Conservation (phyloP, 2,329 filamentous ascomycete genomes). For the Penicillium sclerotiorum region DNA sequence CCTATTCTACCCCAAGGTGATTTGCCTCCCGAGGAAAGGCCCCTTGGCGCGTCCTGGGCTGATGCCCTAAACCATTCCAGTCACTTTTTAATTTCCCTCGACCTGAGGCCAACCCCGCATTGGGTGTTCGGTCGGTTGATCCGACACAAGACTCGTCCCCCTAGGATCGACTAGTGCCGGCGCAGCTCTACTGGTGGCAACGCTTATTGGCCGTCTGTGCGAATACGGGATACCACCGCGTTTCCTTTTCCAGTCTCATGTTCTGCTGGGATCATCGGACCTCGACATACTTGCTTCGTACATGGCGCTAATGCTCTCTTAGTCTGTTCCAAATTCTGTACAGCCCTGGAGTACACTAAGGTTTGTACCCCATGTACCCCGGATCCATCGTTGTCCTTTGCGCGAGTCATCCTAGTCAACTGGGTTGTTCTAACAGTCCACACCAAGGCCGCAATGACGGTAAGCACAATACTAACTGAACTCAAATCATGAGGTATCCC, state of each 20-base stretch:
- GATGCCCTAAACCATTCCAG: not conserved
- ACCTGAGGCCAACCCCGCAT: not conserved
- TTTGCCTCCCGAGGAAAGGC: not conserved
- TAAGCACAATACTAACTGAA: not conserved
- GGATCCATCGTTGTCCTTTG: too few relatives aligned
- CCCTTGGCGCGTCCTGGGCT: not conserved
- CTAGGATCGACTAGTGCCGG: not conserved
- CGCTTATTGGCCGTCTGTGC: not conserved
- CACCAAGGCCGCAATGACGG: not conserved
- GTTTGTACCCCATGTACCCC: too few relatives aligned
- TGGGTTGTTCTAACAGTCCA: too few relatives aligned
- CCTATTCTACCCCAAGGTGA: too few relatives aligned
- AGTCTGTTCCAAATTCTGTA: not conserved
- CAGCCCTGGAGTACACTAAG: too few relatives aligned
- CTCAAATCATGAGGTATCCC: too few relatives aligned
- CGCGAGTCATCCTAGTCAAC: too few relatives aligned
- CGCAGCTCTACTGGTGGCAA: not conserved
- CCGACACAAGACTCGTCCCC: not conserved
- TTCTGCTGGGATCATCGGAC: not conserved
- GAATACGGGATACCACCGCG: slow-evolving; percentile 1
- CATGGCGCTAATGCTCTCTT: not conserved
- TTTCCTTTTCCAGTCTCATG: too few relatives aligned
- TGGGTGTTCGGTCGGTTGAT: not conserved
- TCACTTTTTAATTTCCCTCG: not conserved
- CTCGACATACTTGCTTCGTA: not conserved